Base-by-base conservation (phyloP, 2,329 filamentous ascomycete species). In the Cadophora sp. region DNA sequence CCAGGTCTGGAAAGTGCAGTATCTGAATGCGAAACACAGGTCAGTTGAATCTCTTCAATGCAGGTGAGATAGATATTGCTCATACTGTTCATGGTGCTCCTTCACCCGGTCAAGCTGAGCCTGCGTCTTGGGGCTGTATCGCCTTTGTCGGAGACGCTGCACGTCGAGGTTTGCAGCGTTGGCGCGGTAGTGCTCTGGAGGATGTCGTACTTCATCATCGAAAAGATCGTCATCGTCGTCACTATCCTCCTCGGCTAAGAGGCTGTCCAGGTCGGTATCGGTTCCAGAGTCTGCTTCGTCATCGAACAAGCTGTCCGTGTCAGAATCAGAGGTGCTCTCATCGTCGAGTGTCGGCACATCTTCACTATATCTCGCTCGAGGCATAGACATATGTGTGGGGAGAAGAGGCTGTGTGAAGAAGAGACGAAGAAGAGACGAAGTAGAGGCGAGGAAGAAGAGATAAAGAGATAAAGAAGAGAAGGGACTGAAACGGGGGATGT, bases 361-460 rank as follows among this genome's bases (percentile, higher is more conserved):
- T 58, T 58, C 29, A 58, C 19, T 58, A 37, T 37, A 58, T 58
- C 53, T 58, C 29, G 53, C 53, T 58, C 53, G 19, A 58, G 53
- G 53, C 53, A 58, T 58, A 37, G 27, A 37, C 16, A 58, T 29
- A 37, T 24, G 29, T 58, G 29, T n/a, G 29, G 5, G 29, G 19
- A 58, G 53, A 58, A 58, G 53, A 58, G 29, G 53, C 53, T 34
- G 8, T 37, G 29, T 55, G 27, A 58, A 58, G 53, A 58, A 58
- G 29, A 58, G 53, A 37, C 53, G 19, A 37, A 58, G 53, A 22
- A 58, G 53, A 58, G 53, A 58, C n/a, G n/a, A n/a, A n/a, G n/a
- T n/a, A n/a, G n/a, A n/a, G n/a, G n/a, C 26, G 8, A 55, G 26
- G 26, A 31, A 55, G 27, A 55, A 11, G 26, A 55, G 26, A 55